Evolutionary conservation across 257 asterid species (phyloP), one percentile per base, ranked within the genome.

Genomic region (Solanum habrochaites): DNA sequence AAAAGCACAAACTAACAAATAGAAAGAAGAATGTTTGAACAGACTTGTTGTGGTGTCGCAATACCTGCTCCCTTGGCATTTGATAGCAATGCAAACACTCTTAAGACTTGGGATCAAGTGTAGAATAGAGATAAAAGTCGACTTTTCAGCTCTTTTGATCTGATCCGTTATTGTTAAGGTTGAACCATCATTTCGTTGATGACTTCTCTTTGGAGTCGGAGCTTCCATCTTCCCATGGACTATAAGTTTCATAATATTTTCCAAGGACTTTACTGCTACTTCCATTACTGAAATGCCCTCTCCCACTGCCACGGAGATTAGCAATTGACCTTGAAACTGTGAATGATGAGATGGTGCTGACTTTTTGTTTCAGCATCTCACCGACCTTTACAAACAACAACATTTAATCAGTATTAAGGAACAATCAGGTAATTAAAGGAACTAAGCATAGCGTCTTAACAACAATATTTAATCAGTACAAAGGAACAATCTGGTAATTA

Each of bases 311-410:
- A 40, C 94, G 91, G 35, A 92, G 87, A 85, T 83, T 49, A 77
- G 92, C 84, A 66, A 94, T 37, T n/a, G 95, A 74, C 83, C 98
- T 96, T 81, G 93, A 88, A 47, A 94, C 96, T 9, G 95, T 95
- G 87, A 97, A 97, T 5, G 97, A 90, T 74, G 98, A 96, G 92
- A 96, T 98, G 90, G 94, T 92, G 73, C 75, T 93, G 88, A 96
- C 99, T 72, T 99, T 91, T 89, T 95, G 94, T 94, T 96, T 96
- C 82, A 97, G 95, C 94, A 97, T 89, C 91, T 97, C 99, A 62
- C 96, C 99, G 3, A 97, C 99, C 99, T 97, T 81, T 31, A 81
- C 85, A 81, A 49, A 81, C 8, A 15, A 20, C 4, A 11, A 20
- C 29, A 49, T 32, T 32, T 32, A 32, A 32, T 32, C 35, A 32